Base-by-base conservation (phyloP, 306 rosid species). In the Prunus mongolica region DNA sequence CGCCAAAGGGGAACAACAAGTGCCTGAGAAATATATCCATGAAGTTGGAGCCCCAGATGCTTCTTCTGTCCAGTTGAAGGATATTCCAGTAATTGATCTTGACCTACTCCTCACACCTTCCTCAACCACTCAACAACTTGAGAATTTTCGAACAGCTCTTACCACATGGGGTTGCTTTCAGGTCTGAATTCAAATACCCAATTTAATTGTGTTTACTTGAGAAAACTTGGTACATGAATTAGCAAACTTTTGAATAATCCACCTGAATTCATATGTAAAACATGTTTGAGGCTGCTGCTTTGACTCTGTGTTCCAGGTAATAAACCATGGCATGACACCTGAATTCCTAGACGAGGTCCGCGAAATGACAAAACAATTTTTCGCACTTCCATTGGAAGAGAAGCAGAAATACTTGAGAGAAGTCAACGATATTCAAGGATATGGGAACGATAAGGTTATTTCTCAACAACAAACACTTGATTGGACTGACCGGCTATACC, bases 241-340 rank as follows among this genome's bases (percentile, higher is more conserved):
- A 34, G 8, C 8, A 34, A 34, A 34, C 0, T 34, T 34, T 34
- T 34, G 38, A 34, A 34, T 34, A 34, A 34, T 6, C 9, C 2
- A 38, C 44, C 44, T 6, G 38, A 34, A 34, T 34, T 34, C 38
- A 38, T 38, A 38, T 38, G 44, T 38, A 38, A 38, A 38, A 6
- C 44, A 38, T 38, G 44, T 1, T 38, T 38, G 19, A 38, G 9
- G 44, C 44, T 38, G 44, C 9, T 38, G 44, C 44, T 38, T 54
- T 58, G 14, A 58, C 1, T 51, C 14, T 47, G 73, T 52, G 64
- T 57, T 76, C 28, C 67, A 90, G 96, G 94, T 87, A 60, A 88
- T 85, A 67, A 87, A 89, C 69, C 94, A 90, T 78, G 93, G 88
- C 7, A 83, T 93, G 81, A 68, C 91, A 69, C 70, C 50, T 22